These are phyloP conservation scores for Fusarium zealandicum DNA, from an alignment of 2,329 filamentous ascomycete species.

Conservation along the genomic window DNA sequence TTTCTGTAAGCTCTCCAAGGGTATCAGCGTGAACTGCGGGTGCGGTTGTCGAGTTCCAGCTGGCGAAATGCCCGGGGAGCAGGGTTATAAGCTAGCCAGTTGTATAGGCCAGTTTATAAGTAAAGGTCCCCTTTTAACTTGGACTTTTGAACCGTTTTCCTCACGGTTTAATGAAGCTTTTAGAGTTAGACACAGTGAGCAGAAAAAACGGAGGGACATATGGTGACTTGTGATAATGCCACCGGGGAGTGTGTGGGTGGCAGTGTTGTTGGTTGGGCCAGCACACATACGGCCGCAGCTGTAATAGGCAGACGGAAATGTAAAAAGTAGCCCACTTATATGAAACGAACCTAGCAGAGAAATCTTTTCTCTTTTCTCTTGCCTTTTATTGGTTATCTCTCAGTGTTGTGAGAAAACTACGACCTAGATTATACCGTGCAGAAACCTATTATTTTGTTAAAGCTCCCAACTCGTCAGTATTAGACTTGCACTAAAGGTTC, in stretches of 20 bases:
- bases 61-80: neutral
- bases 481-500: too few species aligned
- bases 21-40: neutral
- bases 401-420: too few species aligned
- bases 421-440: too few species aligned
- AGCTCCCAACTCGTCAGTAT: too few species aligned
- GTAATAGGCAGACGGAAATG: conserved; percentile 5
- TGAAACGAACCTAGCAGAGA: neutral
- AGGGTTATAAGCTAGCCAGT: neutral
- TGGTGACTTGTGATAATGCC: neutral
- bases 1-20: neutral
- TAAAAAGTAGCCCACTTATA: conserved; percentile 2
- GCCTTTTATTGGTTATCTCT: too few species aligned
- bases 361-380: too few species aligned
- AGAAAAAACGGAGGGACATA: neutral
- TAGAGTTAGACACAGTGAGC: neutral
- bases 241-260: neutral
- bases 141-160: neutral
- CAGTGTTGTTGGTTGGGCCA: conserved; percentile 1
- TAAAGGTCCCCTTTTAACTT: neutral
- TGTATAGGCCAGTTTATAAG: neutral
- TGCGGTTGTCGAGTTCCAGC: neutral
- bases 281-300: conserved; percentile 5
- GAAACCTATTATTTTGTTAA: too few species aligned
- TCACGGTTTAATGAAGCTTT: rapidly evolving